Evolutionary conservation across 192 early-diverging fungal species (phyloP), one percentile per base, ranked within the genome.

Genomic region (Rhizoclosmatium globosum): DNA sequence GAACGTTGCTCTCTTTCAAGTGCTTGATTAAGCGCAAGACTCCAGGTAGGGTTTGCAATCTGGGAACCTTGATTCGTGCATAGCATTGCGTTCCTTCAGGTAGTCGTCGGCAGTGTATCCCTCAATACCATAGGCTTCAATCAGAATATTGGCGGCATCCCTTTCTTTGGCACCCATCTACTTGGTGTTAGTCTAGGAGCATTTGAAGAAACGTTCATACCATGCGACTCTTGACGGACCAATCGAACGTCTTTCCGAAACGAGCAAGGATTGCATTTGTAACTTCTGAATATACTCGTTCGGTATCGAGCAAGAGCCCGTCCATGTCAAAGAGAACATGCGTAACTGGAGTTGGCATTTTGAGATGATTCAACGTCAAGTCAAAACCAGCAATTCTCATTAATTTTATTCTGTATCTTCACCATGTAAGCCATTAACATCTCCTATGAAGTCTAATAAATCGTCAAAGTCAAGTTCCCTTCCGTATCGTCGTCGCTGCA

Each of bases 261-360:
- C 93, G 92, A 57, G 83, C 89, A 42, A 97, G 85, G 69, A 99
- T 92, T 61, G 92, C 88, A 31, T 92, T 88, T 6, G 95, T 94
- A 21, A 96, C 95, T 79, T 93, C 85, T 4, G 94, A 92, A 83
- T 98, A 98, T 68, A 98, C 90, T 21, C 87, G 85, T 85, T 98
- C 66, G 11, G 96, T 96, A 79, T 96, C 94, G 13, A 82, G 82
- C 17, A 85, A 81, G 4, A 85, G 71, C 2, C 85, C 87, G 69
- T 88, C 86, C 86, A 68, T 68, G 44, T 68, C 66, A 77, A 84
- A 81, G 73, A 83, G 42, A 64, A 71, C 65, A 77, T 81, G 48
- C 70, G 83, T 68, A 15, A 45, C 58, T 85, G 45, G 53, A 68
- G 44, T 64, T 59, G 15, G 57, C 31, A 53, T 17, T 53, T 13